Conservation (phyloP, 108 stramenopile species). For the Stephanodiscus triporus region DNA sequence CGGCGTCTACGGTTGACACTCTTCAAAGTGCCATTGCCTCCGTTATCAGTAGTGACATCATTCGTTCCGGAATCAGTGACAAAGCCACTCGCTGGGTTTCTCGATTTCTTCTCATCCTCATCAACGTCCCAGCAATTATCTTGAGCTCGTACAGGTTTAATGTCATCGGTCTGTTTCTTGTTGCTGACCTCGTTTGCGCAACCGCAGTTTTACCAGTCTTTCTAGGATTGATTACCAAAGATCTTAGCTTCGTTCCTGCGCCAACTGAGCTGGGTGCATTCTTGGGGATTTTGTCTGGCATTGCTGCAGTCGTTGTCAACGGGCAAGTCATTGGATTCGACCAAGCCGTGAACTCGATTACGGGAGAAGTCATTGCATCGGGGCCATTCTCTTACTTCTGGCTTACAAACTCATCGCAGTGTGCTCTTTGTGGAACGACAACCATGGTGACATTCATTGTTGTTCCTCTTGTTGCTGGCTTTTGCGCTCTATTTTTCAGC, state of each 20-base stretch:
- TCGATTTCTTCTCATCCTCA: slow-evolving; percentile 51
- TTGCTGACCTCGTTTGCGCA: slow-evolving; percentile 83
- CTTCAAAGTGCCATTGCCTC: slow-evolving; percentile 75
- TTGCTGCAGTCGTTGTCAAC: slow-evolving; percentile 68
- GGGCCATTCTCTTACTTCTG: slow-evolving; percentile 77
- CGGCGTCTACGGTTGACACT: slow-evolving; percentile 68
- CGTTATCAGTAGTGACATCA: slow-evolving; percentile 59
- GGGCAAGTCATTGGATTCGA: slow-evolving; percentile 60
- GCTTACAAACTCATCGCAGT: slow-evolving; percentile 68
- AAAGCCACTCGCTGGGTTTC: slow-evolving; percentile 38
- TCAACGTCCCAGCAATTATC: slow-evolving; percentile 70
- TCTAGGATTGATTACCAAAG: slow-evolving; percentile 65
- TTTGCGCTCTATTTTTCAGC: slow-evolving; percentile 62
- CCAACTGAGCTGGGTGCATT: slow-evolving; percentile 80
- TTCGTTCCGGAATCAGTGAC: slow-evolving; percentile 55
- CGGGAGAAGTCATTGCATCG: slow-evolving; percentile 47
- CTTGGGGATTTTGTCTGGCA: slow-evolving; percentile 64
- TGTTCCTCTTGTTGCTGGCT: slow-evolving; percentile 56
- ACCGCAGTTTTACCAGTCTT: slow-evolving; percentile 77
- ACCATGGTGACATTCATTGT: slow-evolving; percentile 84
- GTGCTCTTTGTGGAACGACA: slow-evolving; percentile 73
- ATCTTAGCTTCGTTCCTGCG: slow-evolving; percentile 58
- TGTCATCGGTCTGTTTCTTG: slow-evolving; percentile 75
- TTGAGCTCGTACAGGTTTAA: slow-evolving; percentile 62
- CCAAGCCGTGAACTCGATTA: slow-evolving; percentile 52